Evolutionary conservation across 208 protist species (phyloP).

Genomic region (Trypanosoma scelopori): DNA sequence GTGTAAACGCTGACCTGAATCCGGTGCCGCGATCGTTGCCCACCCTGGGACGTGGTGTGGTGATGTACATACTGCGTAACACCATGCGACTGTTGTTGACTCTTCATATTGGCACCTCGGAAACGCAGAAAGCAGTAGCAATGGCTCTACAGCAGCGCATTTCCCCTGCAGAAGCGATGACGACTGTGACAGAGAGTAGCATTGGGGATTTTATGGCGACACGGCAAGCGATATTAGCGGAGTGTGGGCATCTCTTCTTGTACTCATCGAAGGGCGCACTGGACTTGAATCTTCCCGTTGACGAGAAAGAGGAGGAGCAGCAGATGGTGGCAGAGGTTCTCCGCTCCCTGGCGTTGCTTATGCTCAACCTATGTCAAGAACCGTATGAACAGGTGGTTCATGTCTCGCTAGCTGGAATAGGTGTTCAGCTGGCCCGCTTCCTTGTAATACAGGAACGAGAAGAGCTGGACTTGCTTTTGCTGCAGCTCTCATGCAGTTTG

Average conservation of each 20-base stretch:
- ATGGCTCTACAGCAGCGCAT: not conserved
- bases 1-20: not conserved
- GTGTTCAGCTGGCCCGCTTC: constrained; percentile 42
- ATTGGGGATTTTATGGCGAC: not conserved
- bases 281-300: not conserved
- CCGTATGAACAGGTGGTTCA: constrained; percentile 11
- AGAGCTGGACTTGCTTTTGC: constrained; percentile 29
- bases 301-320: not conserved
- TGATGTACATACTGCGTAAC: constrained; percentile 12
- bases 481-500: constrained; percentile 44
- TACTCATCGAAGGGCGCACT: constrained; percentile 22
- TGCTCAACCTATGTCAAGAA: constrained; percentile 12
- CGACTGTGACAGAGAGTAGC: not conserved
- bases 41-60: not conserved
- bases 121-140: too few species aligned
- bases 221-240: constrained; percentile 9
- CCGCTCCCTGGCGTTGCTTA: constrained; percentile 20
- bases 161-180: not conserved
- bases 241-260: constrained; percentile 28
- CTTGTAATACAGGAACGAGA: constrained; percentile 22
- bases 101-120: constrained; percentile 2
- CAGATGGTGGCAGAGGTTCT: constrained; percentile 20
- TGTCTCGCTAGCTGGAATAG: constrained; percentile 20
- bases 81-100: constrained; percentile 14
- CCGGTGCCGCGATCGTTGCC: not conserved